Conservation (phyloP, 2,329 filamentous ascomycete genomes). For the Coleophoma crateriformis region DNA sequence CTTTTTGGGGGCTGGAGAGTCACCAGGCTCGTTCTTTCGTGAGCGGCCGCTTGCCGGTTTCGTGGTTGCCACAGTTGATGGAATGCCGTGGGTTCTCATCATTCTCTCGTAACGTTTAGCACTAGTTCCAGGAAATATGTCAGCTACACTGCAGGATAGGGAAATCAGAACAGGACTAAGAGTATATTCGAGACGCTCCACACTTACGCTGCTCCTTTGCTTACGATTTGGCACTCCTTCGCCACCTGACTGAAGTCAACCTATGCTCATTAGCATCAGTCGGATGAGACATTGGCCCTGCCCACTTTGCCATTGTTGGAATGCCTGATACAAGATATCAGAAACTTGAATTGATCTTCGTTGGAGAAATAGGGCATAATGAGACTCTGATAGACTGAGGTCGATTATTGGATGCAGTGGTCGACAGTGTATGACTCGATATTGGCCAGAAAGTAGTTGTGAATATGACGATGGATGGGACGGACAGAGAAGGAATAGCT, state of each 20-base stretch:
- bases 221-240: slow-evolving; percentile 54
- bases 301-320: slow-evolving; percentile 54
- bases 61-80: slow-evolving; percentile 17
- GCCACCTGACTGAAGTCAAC: slow-evolving; percentile 63
- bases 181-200: background rate
- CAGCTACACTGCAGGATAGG: background rate
- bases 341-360: slow-evolving; percentile 57
- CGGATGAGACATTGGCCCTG: background rate
- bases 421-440: too few species aligned
- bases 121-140: slow-evolving; percentile 30
- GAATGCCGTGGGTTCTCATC: slow-evolving; percentile 51
- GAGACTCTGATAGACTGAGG: background rate
- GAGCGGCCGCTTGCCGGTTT: slow-evolving; percentile 13
- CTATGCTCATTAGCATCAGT: slow-evolving; percentile 31
- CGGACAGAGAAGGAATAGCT: too few species aligned
- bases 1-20: slow-evolving; percentile 14
- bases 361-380: slow-evolving; percentile 45
- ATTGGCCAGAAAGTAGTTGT: too few species aligned
- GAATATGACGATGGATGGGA: too few species aligned
- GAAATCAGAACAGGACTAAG: too few species aligned
- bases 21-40: slow-evolving; percentile 8
- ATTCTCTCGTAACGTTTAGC: slow-evolving; percentile 65
- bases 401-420: background rate
- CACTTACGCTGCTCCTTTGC: slow-evolving; percentile 66
- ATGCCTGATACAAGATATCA: slow-evolving; percentile 60